Evolutionary conservation across 305 asterid species (phyloP), one percentile per base, ranked within the genome.

Genomic region (Striga hermonthica): DNA sequence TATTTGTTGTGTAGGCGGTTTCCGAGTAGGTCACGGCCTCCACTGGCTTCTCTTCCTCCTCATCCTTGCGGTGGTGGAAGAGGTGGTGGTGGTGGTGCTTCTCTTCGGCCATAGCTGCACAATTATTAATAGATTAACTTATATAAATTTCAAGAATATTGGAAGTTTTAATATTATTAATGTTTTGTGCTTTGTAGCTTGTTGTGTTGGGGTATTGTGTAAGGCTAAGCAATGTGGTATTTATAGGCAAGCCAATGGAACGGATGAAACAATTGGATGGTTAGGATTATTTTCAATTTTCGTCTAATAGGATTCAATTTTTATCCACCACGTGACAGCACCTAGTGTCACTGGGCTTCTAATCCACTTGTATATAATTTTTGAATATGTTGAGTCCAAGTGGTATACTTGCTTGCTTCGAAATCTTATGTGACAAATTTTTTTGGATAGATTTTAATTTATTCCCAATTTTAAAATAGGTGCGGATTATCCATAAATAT

Each of bases 11-110:
- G 31, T 22, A 22, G 57, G 67, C 68, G 69, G 79, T 70, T 5
- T 77, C 80, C 4, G 85, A 72, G 79, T 78, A 76, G 50, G 60
- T 57, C 56, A 66, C 79, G 6, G 56, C 77, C 64, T 71, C 83
- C 9, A 69, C 71, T 57, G 61, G 62, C 53, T 75, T 82, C 71
- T 73, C 84, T 69, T 76, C 78, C 55, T n/a, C 55, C 55, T 1
- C 16, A 71, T 76, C 66, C 63, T 82, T 64, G 83, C 75, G 86
- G 81, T 68, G 80, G 80, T 57, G 64, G 31, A 22, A 22, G 75
- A 40, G 75, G 75, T 65, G 75, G 74, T 77, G 75, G 74, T 77
- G 85, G 78, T 73, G 82, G 52, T 71, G 81, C 75, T 80, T 77
- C 75, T 73, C 82, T 47, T 82, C 84, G 4, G 88, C 82, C 88